Percentiles rank a stretch among this genome's conserved stretches.
Conservation (phyloP, 106 monocot genomes). For the Acorus calamus region DNA sequence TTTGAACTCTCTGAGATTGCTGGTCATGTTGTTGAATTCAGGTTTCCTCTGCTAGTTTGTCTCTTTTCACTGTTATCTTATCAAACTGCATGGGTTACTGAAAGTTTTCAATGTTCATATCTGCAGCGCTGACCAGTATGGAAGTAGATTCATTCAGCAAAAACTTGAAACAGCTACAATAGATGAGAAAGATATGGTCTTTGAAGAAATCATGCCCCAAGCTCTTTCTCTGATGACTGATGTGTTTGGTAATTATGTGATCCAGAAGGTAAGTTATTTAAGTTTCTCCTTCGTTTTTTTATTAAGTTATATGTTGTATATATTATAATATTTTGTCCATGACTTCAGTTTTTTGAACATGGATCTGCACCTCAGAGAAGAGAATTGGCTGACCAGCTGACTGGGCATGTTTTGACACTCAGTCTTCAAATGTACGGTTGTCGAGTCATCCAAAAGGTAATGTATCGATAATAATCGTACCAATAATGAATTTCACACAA, state of each 20-base stretch:
- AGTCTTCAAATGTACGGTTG: constrained; percentile 90
- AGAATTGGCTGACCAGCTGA: constrained; percentile 51
- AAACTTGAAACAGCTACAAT: constrained; percentile 69
- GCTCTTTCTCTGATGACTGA: constrained; percentile 80
- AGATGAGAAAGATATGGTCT: constrained; percentile 77
- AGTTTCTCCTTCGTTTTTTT: background rate
- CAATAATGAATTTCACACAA: no score
- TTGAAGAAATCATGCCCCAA: constrained; percentile 65
- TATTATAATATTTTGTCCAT: constrained; percentile 1
- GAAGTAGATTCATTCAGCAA: constrained; percentile 82
- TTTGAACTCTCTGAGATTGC: constrained; percentile 87
- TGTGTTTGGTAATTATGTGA: constrained; percentile 90
- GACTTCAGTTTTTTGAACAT: constrained; percentile 62
- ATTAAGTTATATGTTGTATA: background rate
- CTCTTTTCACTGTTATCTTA: background rate
- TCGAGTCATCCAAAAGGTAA: constrained; percentile 84
- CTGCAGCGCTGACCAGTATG: constrained; percentile 77
- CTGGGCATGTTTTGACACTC: constrained; percentile 53
- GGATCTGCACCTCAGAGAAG: constrained; percentile 49
- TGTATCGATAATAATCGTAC: background rate
- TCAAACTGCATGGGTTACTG: background rate
- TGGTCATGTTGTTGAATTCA: constrained; percentile 95
- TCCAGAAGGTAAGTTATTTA: constrained; percentile 55
- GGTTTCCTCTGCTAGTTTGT: constrained; percentile 27
- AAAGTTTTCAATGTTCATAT: background rate